These are phyloP conservation scores for Alternaria sp. DNA, from an alignment of 2,329 filamentous ascomycete species.

Conservation along the genomic window DNA sequence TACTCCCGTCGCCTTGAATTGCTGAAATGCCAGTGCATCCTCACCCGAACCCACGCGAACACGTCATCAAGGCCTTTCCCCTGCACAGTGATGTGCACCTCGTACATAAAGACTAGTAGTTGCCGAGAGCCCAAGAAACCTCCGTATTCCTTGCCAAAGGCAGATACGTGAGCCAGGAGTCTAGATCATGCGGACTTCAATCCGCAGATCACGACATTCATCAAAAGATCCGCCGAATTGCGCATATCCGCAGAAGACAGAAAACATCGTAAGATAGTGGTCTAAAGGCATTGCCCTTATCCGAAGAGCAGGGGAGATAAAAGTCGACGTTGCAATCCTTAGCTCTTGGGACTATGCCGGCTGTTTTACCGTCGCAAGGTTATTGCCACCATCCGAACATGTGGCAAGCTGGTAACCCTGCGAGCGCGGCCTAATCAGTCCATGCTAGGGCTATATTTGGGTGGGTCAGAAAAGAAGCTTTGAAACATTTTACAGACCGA, in stretches of 20 bases:
- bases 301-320: background rate
- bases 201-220: background rate
- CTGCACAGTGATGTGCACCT: conserved; percentile 67
- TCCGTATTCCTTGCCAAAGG: background rate
- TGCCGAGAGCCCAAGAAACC: background rate
- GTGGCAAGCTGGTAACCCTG: background rate
- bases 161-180: background rate
- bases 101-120: background rate
- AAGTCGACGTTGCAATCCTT: background rate
- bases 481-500: background rate
- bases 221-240: background rate
- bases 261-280: background rate
- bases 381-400: background rate
- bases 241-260: background rate
- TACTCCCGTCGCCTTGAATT: conserved; percentile 49
- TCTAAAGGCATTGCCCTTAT: background rate
- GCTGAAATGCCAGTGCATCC: conserved; percentile 56
- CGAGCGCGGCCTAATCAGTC: background rate
- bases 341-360: background rate
- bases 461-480: too few species aligned
- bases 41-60: conserved; percentile 78
- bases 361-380: background rate
- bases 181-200: background rate
- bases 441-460: background rate
- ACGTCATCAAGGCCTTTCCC: conserved; percentile 69